phyloP scores from a whole-genome alignment of 139 green algal genomes.

The Chlorella sp. region DNA sequence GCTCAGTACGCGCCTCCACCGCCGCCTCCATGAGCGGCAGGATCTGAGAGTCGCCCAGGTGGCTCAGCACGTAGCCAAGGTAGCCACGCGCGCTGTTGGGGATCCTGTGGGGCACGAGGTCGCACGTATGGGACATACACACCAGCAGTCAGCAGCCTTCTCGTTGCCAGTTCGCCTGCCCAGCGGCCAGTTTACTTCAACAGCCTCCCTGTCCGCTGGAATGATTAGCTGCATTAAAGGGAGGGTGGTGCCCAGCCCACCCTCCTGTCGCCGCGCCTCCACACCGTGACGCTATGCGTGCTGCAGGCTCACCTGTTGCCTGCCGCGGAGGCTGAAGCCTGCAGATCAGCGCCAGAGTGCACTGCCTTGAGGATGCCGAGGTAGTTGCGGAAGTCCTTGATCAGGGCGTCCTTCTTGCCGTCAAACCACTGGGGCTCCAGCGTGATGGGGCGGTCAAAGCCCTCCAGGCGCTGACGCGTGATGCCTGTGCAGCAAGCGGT shows the following conservation, averaged over 20 bases:
- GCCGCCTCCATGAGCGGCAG: slow-evolving; percentile 82
- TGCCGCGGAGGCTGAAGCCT: slow-evolving; percentile 38
- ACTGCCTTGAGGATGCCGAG: slow-evolving; percentile 92
- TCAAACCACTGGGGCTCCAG: slow-evolving; percentile 75
- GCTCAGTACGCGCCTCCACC: slow-evolving; percentile 85
- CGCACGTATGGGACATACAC: too few relatives aligned
- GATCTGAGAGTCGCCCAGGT: slow-evolving; percentile 53
- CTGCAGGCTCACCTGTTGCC: slow-evolving; percentile 22
- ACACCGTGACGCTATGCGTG: neutral
- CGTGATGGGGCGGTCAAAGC: slow-evolving; percentile 87
- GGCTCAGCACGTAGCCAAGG: slow-evolving; percentile 76
- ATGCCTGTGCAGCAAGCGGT: slow-evolving; percentile 66
- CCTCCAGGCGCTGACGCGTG: slow-evolving; percentile 77
- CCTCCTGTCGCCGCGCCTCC: neutral
- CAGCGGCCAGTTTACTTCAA: neutral
- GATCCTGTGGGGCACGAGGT: too few relatives aligned
- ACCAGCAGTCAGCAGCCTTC: too few relatives aligned
- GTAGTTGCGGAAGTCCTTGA: slow-evolving; percentile 91
- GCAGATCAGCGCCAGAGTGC: slow-evolving; percentile 78
- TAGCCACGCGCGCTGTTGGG: slow-evolving; percentile 61
- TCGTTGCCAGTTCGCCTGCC: neutral
- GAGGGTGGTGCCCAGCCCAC: neutral
- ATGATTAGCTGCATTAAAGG: neutral
- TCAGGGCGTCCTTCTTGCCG: slow-evolving; percentile 81
- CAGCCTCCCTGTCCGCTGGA: neutral